Evolutionary conservation across 1,284 basidiomycete genomes (phyloP), one percentile per base, ranked within the genome.

Genomic region (Tremellales sp.): DNA sequence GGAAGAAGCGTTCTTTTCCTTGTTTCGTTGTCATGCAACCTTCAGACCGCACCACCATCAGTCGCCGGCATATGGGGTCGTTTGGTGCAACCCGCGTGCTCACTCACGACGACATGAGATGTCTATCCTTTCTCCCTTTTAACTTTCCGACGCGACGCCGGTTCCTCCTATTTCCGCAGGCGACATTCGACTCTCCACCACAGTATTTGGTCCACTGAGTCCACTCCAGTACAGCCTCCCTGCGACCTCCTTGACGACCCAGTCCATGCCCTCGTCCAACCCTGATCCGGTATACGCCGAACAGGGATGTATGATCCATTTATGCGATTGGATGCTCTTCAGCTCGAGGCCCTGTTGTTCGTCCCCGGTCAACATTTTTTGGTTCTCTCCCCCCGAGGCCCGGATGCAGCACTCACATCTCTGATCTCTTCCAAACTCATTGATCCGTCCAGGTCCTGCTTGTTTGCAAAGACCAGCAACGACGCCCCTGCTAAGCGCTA

Each of bases 381-480:
- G n/a, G n/a, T n/a, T n/a, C 29, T 31, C 22, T 28, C 12, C 16
- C 16, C 32, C 0, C 31, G 29, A 31, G 29, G 29, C 16, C 16
- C 16, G 16, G 16, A 10, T 10, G 10, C 10, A 31, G 22, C 22
- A 39, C 84, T 68, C 68, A 88, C 91, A 60, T 86, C 78, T 51
- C 83, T 78, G 57, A 98, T 94, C 73, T 97, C 88, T 36, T 77
- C 71, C 43, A 84, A 80, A 13, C 81, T 80, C 80, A 97, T 81
- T 0, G 93, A 86, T 24, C 92, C 90, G 32, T 80, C 79, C 28
- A 98, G 81, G 73, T 99, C 95, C 72, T 97, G 93, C 74, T 99
- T 99, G 75, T 99, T 99, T n/a, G 95, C 95, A 68, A 98, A 90
- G 40, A 99, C 84, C 34, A 99, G 80, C 41, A 99, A 79, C 14